These are phyloP conservation scores for Xylaria arbuscula DNA, from an alignment of 2,329 filamentous ascomycete species.

Conservation along the genomic window DNA sequence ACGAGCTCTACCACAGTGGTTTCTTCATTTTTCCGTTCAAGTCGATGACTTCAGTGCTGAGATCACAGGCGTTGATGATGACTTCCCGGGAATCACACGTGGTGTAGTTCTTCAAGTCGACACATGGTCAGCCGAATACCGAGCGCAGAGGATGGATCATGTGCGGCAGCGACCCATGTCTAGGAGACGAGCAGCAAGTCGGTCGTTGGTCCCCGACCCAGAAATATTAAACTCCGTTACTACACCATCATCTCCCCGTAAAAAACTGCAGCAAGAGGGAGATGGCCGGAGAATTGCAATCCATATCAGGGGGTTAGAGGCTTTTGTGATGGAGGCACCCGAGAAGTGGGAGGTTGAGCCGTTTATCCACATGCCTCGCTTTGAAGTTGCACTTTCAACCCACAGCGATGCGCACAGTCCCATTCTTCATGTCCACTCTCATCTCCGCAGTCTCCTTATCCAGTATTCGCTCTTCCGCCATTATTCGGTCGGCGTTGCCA, in stretches of 20 bases:
- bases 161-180: slow-evolving; percentile 64
- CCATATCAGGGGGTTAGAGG: slow-evolving; percentile 85
- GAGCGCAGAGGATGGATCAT: slow-evolving; percentile 79
- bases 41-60: slow-evolving; percentile 91
- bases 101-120: slow-evolving; percentile 89
- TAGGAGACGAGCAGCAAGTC: slow-evolving; percentile 79
- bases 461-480: slow-evolving; percentile 95
- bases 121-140: slow-evolving; percentile 89
- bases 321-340: slow-evolving; percentile 87
- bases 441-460: slow-evolving; percentile 80
- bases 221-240: slow-evolving; percentile 66
- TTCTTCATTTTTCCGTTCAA: slow-evolving; percentile 84
- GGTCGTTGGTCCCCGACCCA: slow-evolving; percentile 76
- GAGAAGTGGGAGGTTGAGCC: slow-evolving; percentile 87
- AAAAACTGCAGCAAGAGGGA: slow-evolving; percentile 65
- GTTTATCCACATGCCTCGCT: slow-evolving; percentile 85
- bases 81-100: slow-evolving; percentile 82
- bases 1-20: slow-evolving; percentile 83
- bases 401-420: slow-evolving; percentile 87
- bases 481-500: slow-evolving; percentile 86
- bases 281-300: slow-evolving; percentile 87
- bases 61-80: slow-evolving; percentile 86
- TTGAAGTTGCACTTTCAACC: slow-evolving; percentile 88
- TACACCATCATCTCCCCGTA: slow-evolving; percentile 61
- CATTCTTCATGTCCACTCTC: slow-evolving; percentile 86